Percentiles rank a stretch among this genome's conserved stretches.
phyloP scores from a whole-genome alignment of 371 early-diverging fungal genomes.

The Rhizopus arrhizus region DNA sequence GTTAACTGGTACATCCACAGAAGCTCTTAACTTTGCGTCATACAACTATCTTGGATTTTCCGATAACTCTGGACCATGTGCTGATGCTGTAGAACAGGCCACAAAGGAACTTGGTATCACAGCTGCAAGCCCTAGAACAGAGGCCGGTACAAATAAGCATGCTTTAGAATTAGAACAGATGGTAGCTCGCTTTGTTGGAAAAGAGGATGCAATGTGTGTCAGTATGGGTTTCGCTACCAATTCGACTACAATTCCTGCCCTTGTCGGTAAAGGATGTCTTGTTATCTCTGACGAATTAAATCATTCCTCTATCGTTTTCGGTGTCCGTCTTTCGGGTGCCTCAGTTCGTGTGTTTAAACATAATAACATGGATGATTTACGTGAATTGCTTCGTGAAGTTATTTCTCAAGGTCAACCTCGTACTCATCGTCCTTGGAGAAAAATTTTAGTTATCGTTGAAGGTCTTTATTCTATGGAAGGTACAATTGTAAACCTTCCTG shows the following conservation, averaged over 20 bases:
- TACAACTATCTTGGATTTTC: slow-evolving; percentile 99
- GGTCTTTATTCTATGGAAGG: slow-evolving; percentile 99
- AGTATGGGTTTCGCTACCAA: slow-evolving; percentile 99
- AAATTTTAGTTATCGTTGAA: slow-evolving; percentile 98
- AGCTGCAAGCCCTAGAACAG: slow-evolving; percentile 70
- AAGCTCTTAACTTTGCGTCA: slow-evolving; percentile 95
- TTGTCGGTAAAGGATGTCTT: slow-evolving; percentile 90
- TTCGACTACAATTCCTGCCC: slow-evolving; percentile 91
- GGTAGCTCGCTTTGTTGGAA: slow-evolving; percentile 95
- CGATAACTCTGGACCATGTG: slow-evolving; percentile 87
- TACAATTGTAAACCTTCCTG: slow-evolving; percentile 88
- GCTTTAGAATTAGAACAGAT: slow-evolving; percentile 85
- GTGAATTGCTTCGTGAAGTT: slow-evolving; percentile 82
- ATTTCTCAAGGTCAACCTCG: slow-evolving; percentile 99
- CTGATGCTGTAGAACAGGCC: slow-evolving; percentile 85
- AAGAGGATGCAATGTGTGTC: slow-evolving; percentile 93
- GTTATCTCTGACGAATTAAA: slow-evolving; percentile 98
- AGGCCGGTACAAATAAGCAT: slow-evolving; percentile 71
- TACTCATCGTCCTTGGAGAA: slow-evolving; percentile 99
- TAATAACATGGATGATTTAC: slow-evolving; percentile 85
- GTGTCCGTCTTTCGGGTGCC: slow-evolving; percentile 93
- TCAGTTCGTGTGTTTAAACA: slow-evolving; percentile 96
- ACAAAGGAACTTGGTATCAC: slow-evolving; percentile 68
- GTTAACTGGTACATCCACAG: slow-evolving; percentile 81
- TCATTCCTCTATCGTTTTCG: slow-evolving; percentile 97